Base-by-base conservation (phyloP, 1,284 basidiomycete genomes). In the Takashimella tepidaria region DNA sequence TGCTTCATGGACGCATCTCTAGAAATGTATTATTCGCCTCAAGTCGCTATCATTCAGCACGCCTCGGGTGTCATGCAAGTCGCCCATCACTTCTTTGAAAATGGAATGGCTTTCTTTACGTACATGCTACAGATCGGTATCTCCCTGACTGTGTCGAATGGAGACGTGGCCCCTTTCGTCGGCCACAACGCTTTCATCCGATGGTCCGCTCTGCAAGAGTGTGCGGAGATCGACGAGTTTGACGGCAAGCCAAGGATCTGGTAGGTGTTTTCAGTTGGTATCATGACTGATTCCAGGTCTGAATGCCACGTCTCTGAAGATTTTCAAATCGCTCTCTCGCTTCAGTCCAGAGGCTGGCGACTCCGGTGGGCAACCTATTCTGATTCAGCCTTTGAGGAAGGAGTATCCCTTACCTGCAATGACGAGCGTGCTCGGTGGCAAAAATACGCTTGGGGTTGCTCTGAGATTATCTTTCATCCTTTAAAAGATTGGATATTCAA, bases 111-210 rank as follows among this genome's bases (percentile, higher is more conserved):
- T 1, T 85, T 86, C 74, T 90, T 89, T 75, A 88, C 86, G 1
- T 81, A 82, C 5, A 79, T 86, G 6, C 86, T 87, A 72, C 87
- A 88, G 76, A 54, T 47, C 49, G 53, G 54, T 63, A 88, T 88
- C 52, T 83, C 84, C 1, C 75, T 82, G 55, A 71, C 81, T 11
- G 84, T 83, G 55, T 76, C 79, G 3, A 87, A 87, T 56, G 87
- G 85, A 45, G 86, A 87, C 69, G 81, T 85, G 25, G 85, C 59
- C 52, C 88, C 0, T 37, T 89, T 90, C 63, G 86, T 90, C 54
- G 88, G 88, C 0, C 88, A 90, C 72, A 90, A 90, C 56, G 88
- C 88, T 2, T 89, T 89, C 75, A 77, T 90, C 31, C 82, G 88
- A 11, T 91, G 89, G 88, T 81, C 80, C 5, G 88, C 88, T 1